Evolutionary conservation across 2,329 filamentous ascomycete genomes (phyloP).

Genomic region (Pseudogymnoascus sp.): DNA sequence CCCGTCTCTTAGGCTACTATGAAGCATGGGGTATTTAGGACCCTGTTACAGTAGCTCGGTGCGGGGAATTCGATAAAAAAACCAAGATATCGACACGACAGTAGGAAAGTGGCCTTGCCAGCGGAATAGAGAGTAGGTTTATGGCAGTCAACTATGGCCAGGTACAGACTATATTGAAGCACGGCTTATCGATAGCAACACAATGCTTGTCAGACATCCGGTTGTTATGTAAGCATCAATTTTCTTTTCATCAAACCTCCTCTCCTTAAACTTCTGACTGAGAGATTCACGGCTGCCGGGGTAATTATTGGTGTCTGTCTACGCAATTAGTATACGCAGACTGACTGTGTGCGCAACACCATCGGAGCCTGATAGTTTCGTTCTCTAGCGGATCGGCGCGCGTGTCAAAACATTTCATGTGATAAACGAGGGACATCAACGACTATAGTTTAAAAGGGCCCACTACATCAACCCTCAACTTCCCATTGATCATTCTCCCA

Average conservation of each 20-base stretch:
- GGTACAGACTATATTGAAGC: not conserved
- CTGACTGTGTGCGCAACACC: not conserved
- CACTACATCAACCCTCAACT: not conserved
- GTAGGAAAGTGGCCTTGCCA: not conserved
- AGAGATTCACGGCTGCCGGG: not conserved
- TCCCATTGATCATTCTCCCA: not conserved
- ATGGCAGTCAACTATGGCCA: too few relatives aligned
- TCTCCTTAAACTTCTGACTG: not conserved
- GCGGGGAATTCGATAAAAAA: not conserved
- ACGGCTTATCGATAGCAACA: not conserved
- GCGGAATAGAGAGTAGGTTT: too few relatives aligned
- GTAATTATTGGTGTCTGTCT: not conserved
- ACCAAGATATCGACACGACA: not conserved
- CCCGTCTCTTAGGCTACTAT: not conserved
- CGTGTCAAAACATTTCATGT: constrained; percentile 1
- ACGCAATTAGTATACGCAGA: not conserved
- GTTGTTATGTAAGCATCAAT: not conserved
- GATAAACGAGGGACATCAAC: constrained; percentile 1
- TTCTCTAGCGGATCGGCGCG: not conserved
- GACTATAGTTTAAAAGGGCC: not conserved
- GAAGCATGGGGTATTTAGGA: not conserved
- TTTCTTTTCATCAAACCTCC: not conserved
- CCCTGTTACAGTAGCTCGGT: not conserved
- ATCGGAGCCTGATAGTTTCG: not conserved
- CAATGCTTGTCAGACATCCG: not conserved